Percentiles rank a stretch among this genome's conserved stretches.
phyloP scores from a whole-genome alignment of 2,329 filamentous ascomycete species.

The Sarocladium kiliense region DNA sequence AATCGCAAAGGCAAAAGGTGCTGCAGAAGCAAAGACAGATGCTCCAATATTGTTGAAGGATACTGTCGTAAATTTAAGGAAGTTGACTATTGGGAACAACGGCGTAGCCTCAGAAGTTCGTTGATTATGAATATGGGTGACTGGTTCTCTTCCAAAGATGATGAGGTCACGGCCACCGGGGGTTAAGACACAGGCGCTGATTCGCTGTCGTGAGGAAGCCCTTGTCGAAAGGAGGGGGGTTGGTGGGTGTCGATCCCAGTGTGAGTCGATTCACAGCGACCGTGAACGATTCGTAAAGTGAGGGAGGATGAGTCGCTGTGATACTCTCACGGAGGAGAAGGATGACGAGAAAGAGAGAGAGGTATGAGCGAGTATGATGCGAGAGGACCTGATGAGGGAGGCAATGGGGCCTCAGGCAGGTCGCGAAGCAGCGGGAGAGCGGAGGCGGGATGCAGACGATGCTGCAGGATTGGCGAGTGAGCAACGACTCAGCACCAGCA shows the following conservation, averaged over 20 bases:
- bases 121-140: constrained; percentile 2
- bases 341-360: neutral
- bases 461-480: neutral
- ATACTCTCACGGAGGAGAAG: neutral
- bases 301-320: neutral
- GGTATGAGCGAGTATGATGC: constrained; percentile 9
- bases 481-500: neutral
- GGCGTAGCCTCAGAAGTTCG: constrained; percentile 4
- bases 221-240: constrained; percentile 7
- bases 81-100: neutral
- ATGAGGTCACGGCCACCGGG: constrained; percentile 21
- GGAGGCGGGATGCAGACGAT: constrained; percentile 6
- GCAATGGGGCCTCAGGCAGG: constrained; percentile 3
- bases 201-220: constrained; percentile 12
- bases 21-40: neutral
- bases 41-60: neutral
- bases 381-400: constrained; percentile 1
- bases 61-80: neutral
- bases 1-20: neutral
- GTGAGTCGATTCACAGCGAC: constrained; percentile 5
- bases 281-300: neutral
- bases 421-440: neutral
- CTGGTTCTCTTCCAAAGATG: constrained; percentile 14
- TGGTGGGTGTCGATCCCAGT: constrained; percentile 4
- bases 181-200: constrained; percentile 12